A percentile compares a stretch with the other conserved stretches of the same genome.
These are phyloP conservation scores for Jimgerdemannia lactiflua DNA, from an alignment of 192 early-diverging fungal species.

Conservation along the genomic window DNA sequence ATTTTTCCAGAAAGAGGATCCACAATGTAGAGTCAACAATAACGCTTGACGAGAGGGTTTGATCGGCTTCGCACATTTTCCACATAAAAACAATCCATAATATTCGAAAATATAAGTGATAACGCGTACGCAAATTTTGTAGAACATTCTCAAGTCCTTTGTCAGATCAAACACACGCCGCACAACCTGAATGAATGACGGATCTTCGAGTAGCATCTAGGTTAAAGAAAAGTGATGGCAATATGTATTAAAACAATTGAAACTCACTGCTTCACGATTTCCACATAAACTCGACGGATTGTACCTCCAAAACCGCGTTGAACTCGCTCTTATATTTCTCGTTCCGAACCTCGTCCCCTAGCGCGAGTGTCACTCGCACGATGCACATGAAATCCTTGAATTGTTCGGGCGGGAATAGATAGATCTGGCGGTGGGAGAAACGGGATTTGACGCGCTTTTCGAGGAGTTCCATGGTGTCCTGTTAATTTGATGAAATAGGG, in stretches of 20 bases:
- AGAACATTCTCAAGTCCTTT: conserved; percentile 53
- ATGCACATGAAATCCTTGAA: conserved; percentile 59
- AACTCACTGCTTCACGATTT: too few species aligned
- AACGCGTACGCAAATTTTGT: conserved; percentile 48
- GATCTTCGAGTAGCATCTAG: conserved; percentile 44
- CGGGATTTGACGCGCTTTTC: conserved; percentile 96
- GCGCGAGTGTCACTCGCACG: conserved; percentile 44
- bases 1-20: not conserved
- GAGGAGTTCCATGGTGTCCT: conserved; percentile 81
- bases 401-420: conserved; percentile 55
- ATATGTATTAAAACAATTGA: too few species aligned
- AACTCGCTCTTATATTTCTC: conserved; percentile 36
- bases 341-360: conserved; percentile 20
- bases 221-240: too few species aligned
- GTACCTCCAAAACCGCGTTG: conserved; percentile 43
- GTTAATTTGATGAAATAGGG: not conserved
- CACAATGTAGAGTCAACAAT: too few species aligned
- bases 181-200: conserved; percentile 35
- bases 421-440: conserved; percentile 85
- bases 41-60: not conserved
- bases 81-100: conserved; percentile 1
- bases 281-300: too few species aligned
- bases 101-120: not conserved
- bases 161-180: conserved; percentile 56
- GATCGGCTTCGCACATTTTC: not conserved